Conservation (phyloP, 768 basidiomycete genomes). For the Xanthoconium purpureum region DNA sequence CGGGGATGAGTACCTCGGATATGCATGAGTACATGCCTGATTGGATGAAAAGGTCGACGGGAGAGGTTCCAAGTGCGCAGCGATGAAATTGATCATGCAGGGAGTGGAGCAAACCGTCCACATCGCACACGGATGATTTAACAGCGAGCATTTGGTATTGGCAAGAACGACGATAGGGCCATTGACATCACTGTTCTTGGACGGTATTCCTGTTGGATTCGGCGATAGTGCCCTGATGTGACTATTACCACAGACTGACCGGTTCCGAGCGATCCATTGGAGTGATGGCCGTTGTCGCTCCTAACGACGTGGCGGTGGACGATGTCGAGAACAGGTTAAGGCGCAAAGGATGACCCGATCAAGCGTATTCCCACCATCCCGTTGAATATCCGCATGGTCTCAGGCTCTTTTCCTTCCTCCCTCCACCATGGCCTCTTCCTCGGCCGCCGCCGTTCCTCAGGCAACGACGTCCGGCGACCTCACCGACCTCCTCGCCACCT, state of each 20-base stretch:
- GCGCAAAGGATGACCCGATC: no score
- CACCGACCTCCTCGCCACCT: constrained; percentile 40
- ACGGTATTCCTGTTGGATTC: neutral
- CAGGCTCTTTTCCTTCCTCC: constrained; percentile 3
- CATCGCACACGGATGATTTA: neutral
- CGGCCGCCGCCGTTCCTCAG: constrained; percentile 32
- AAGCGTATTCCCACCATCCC: neutral
- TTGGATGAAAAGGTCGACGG: neutral
- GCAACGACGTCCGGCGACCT: constrained; percentile 48
- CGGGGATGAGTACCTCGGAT: constrained; percentile 17
- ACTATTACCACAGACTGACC: neutral
- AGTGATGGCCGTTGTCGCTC: no score
- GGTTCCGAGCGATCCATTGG: neutral
- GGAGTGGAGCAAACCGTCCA: constrained; percentile 10
- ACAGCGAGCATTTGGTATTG: neutral
- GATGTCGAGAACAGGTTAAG: no score
- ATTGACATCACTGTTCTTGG: constrained; percentile 3
- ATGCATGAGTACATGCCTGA: constrained; percentile 2
- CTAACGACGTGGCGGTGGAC: no score
- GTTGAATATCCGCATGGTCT: neutral
- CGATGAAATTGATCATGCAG: neutral
- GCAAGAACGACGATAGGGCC: neutral
- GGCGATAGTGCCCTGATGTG: neutral
- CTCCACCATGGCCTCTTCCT: constrained; percentile 38
- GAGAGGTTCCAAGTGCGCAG: constrained; percentile 1